Evolutionary conservation across 2,329 filamentous ascomycete species (phyloP), one percentile per base, ranked within the genome.

Genomic region (Alternaria conjuncta): DNA sequence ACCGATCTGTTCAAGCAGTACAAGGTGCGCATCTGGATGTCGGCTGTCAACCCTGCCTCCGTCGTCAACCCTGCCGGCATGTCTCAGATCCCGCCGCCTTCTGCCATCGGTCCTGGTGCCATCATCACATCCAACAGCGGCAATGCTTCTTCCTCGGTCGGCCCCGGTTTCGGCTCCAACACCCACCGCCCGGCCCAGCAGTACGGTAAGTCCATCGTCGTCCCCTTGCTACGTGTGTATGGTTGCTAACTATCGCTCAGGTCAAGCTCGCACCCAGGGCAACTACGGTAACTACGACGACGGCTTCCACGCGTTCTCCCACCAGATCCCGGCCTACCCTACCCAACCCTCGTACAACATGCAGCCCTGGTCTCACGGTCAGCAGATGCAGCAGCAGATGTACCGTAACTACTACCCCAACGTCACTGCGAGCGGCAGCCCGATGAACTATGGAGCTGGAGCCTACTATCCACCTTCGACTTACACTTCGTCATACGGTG

Each of bases 11-110:
- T 98, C 87, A 98, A 98, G 82, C 95, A 98, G 66, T 99, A 98
- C 86, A 99, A 99, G 84, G 97, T 95, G 21, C 89, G 96, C 72
- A 99, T 99, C 74, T 99, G 96, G 96, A 97, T 99, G 93, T 98
- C 95, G 5, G 96, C 96, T 5, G 97, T 99, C 80, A 99, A 99
- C 78, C 96, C 96, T 8, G 96, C 95, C 6, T 97, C 95, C 0
- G 97, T 98, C 79, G 74, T 79, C 36, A 78, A 78, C 49, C 76
- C 77, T 11, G 73, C 75, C 4, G 76, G 76, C n/a, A 50, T 71
- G 21, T 71, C 71, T 44, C 74, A 78, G 23, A 70, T 80, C 8
- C 74, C 73, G 18, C 78, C 78, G 13, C 79, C 79, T 2, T 79
- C 79, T 23, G 78, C 76, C 7, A 78, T 80, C 28, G 79, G 78